These are phyloP conservation scores for Amylocarpus encephaloides DNA, from an alignment of 2,329 filamentous ascomycete species.

Conservation along the genomic window DNA sequence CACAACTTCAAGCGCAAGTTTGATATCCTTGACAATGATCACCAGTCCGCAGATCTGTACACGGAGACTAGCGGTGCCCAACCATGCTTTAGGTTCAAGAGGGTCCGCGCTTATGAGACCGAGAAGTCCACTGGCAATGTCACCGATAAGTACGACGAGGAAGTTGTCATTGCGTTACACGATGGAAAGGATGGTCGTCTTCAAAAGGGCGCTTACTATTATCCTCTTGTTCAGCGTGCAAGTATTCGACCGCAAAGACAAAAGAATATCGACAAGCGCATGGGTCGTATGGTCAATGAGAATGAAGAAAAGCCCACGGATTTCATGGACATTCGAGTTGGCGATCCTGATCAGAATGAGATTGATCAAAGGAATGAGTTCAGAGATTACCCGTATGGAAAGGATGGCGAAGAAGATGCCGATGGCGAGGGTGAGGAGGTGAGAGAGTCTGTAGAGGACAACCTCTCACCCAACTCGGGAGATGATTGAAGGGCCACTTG, in stretches of 20 bases:
- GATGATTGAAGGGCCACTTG: neutral
- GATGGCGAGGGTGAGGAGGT: neutral
- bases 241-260: constrained; percentile 56
- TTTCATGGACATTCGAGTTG: constrained; percentile 48
- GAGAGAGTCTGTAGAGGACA: neutral
- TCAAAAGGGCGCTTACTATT: constrained; percentile 59
- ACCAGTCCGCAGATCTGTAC: constrained; percentile 49
- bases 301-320: constrained; percentile 41
- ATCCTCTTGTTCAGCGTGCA: constrained; percentile 60
- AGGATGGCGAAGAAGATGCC: constrained; percentile 18
- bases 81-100: constrained; percentile 54
- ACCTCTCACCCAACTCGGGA: too few species aligned
- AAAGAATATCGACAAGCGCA: constrained; percentile 51
- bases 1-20: constrained; percentile 55
- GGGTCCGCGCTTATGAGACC: constrained; percentile 59
- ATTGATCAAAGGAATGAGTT: constrained; percentile 46
- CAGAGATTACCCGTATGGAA: constrained; percentile 33
- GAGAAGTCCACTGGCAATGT: constrained; percentile 48
- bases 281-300: constrained; percentile 24
- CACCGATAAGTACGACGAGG: constrained; percentile 55
- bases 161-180: constrained; percentile 54
- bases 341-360: constrained; percentile 50
- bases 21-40: constrained; percentile 49
- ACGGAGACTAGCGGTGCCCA: constrained; percentile 42
- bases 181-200: constrained; percentile 44